These are phyloP conservation scores for Lachancea kluyveri DNA, from an alignment of 805 yeast species.

Conservation along the genomic window DNA sequence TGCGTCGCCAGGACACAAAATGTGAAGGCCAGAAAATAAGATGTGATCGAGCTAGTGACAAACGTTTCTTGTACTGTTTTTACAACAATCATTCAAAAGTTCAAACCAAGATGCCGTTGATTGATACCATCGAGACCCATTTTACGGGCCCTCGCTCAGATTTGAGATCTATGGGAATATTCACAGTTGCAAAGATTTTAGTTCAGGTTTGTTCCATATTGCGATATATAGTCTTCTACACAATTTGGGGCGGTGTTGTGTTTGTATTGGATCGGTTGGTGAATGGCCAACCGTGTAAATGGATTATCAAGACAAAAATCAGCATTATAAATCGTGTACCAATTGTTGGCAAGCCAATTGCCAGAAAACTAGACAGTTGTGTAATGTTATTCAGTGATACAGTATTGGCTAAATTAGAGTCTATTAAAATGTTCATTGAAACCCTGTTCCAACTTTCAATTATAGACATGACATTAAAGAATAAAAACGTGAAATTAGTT, in stretches of 20 bases:
- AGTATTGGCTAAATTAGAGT: conserved; percentile 12
- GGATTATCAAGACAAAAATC: not conserved
- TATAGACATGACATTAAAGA: conserved; percentile 16
- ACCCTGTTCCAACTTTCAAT: conserved; percentile 15
- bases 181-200: conserved; percentile 3
- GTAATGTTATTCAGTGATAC: not conserved
- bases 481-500: conserved; percentile 19
- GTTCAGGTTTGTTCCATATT: not conserved
- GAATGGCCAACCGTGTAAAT: not conserved
- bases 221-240: conserved; percentile 1
- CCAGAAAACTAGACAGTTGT: conserved; percentile 4
- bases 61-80: no score
- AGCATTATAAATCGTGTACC: conserved; percentile 14
- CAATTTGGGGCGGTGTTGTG: conserved; percentile 3
- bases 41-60: no score
- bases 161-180: conserved; percentile 9
- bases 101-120: conserved; percentile 1
- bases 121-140: conserved; percentile 15
- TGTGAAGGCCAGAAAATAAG: no score
- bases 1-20: no score
- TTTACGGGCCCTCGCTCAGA: conserved; percentile 17
- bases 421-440: conserved; percentile 10
- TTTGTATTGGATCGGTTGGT: conserved; percentile 1
- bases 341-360: conserved; percentile 13
- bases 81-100: no score